Percentiles rank a stretch among this genome's conserved stretches.
Evolutionary conservation across 345 rosid species (phyloP).

Genomic region (Linum tenue): DNA sequence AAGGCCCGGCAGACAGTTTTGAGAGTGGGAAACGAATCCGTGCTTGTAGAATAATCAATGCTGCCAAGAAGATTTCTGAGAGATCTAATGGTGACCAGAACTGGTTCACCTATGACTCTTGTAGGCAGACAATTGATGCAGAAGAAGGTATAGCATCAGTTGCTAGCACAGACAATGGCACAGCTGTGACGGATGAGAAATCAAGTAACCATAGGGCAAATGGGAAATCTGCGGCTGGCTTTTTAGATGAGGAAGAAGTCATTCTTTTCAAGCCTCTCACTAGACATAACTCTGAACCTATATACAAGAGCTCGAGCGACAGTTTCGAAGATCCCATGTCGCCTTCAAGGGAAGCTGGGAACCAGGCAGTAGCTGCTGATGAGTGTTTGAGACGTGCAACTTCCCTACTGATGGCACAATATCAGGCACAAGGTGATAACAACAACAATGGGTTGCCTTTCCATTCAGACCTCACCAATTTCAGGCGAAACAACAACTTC

Average conservation of each 20-base stretch:
- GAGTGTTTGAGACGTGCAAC: conserved; percentile 73
- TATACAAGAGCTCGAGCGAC: conserved; percentile 24
- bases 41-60: conserved; percentile 38
- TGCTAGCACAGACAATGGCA: conserved; percentile 12
- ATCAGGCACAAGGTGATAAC: conserved; percentile 19
- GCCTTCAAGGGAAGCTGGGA: conserved; percentile 29
- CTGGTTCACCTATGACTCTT: conserved; percentile 50
- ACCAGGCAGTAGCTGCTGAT: conserved; percentile 35
- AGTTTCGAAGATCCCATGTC: background rate
- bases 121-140: conserved; percentile 23
- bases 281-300: conserved; percentile 79
- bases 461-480: conserved; percentile 39
- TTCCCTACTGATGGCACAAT: conserved; percentile 52
- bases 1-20: conserved; percentile 27
- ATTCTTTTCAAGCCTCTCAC: conserved; percentile 90
- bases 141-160: conserved; percentile 10
- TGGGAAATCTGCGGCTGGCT: conserved; percentile 27
- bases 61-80: conserved; percentile 51
- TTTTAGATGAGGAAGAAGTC: conserved; percentile 77
- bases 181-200: conserved; percentile 20
- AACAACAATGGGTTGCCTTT: conserved; percentile 21
- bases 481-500: conserved; percentile 24
- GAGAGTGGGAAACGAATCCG: conserved; percentile 43
- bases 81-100: conserved; percentile 33
- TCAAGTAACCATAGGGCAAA: conserved; percentile 17